A percentile compares a stretch with the other conserved stretches of the same genome.
These are phyloP conservation scores for Ulmus americana DNA, from an alignment of 331 rosid species.

Conservation along the genomic window DNA sequence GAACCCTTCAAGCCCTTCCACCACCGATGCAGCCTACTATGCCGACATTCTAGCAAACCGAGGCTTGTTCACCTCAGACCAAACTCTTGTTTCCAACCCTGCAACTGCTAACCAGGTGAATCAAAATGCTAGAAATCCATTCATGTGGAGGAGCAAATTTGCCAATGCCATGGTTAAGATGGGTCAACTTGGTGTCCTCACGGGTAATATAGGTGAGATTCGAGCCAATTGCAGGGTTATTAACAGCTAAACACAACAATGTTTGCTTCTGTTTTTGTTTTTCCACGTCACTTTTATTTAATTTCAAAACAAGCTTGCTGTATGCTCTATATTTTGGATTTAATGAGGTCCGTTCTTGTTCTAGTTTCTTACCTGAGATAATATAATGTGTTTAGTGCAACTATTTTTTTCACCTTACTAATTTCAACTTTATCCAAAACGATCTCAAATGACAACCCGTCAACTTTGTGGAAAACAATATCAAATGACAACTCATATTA, in stretches of 20 bases:
- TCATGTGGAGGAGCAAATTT: constrained; percentile 42
- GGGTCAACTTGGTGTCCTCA: constrained; percentile 50
- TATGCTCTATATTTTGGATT: no score
- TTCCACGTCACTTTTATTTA: background rate
- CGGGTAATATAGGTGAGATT: constrained; percentile 49
- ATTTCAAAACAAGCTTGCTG: background rate
- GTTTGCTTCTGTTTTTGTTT: background rate
- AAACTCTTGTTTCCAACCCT: constrained; percentile 39
- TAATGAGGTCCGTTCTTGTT: no score
- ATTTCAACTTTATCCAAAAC: no score
- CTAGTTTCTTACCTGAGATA: no score
- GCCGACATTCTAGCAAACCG: constrained; percentile 28
- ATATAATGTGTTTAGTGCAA: no score
- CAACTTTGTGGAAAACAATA: no score
- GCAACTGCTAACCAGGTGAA: constrained; percentile 41
- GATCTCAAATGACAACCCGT: no score
- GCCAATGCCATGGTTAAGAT: constrained; percentile 67
- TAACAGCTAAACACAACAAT: constrained; percentile 14
- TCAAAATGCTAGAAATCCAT: constrained; percentile 33
- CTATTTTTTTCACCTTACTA: no score
- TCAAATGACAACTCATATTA: no score
- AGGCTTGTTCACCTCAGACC: constrained; percentile 64
- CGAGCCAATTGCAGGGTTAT: constrained; percentile 48
- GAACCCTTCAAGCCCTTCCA: constrained; percentile 50
- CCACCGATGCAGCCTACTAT: constrained; percentile 42